Conservation (phyloP, 176 grass and related monocot genomes). For the Oryza longistaminata region DNA sequence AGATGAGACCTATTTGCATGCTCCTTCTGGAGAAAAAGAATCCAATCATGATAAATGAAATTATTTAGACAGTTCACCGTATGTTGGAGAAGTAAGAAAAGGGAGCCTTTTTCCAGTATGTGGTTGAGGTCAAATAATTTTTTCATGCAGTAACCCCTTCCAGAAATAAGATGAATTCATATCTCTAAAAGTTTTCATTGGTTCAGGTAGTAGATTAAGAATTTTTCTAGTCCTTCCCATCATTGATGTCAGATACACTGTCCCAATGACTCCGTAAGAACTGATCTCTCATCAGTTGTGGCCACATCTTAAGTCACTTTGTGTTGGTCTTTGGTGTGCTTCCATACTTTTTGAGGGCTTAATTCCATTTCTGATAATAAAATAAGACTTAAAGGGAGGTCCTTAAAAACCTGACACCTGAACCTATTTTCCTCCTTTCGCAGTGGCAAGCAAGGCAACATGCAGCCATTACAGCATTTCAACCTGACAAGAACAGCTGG, state of each 20-base stretch:
- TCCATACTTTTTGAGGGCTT: not conserved
- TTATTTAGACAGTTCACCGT: not conserved
- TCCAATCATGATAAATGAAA: not conserved
- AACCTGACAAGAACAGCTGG: conserved; percentile 80
- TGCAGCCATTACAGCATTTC: conserved; percentile 41
- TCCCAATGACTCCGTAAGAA: not conserved
- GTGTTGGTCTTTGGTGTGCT: not conserved
- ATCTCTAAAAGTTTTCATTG: not conserved
- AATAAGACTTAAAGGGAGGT: not conserved
- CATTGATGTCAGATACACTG: not conserved
- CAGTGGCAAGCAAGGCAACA: conserved; percentile 94
- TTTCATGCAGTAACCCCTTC: not conserved
- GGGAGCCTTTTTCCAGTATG: not conserved
- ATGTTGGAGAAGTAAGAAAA: not conserved
- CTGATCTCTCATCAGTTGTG: not conserved
- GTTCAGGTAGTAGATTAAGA: not conserved
- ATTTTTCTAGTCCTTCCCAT: not conserved
- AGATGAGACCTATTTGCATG: conserved; percentile 1
- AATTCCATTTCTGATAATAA: not conserved
- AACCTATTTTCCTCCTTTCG: conserved; percentile 26
- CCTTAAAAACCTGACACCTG: not conserved
- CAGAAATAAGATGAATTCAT: not conserved
- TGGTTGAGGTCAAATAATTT: not conserved
- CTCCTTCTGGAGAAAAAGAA: not conserved
- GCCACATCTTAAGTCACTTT: not conserved